These are phyloP conservation scores for Cryptosporidium ryanae DNA, from an alignment of 169 alveolate species.

Conservation along the genomic window DNA sequence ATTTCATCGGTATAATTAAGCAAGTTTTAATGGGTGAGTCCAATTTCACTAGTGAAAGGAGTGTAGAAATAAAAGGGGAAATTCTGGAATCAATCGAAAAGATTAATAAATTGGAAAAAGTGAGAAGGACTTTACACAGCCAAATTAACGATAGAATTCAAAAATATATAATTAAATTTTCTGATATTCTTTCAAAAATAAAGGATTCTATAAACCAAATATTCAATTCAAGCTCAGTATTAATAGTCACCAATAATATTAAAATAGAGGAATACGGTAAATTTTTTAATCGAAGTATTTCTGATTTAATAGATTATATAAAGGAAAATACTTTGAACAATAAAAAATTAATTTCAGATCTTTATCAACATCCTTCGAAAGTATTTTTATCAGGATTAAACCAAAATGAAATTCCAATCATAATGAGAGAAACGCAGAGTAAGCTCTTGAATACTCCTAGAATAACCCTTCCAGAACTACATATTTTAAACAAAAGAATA, in stretches of 20 bases:
- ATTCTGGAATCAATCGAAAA: neutral
- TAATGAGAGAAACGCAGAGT: constrained; percentile 52
- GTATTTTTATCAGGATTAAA: neutral
- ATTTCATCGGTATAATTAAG: constrained; percentile 4
- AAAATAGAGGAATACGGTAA: too few relatives aligned
- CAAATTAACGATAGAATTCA: constrained; percentile 1
- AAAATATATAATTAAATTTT: constrained; percentile 2
- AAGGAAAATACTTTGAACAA: neutral
- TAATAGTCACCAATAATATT: too few relatives aligned
- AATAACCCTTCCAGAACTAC: constrained; percentile 18
- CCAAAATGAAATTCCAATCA: constrained; percentile 10
- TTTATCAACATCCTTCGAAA: constrained; percentile 51
- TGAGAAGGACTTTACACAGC: neutral
- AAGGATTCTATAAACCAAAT: neutral
- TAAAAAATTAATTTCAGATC: neutral
- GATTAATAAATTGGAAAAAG: neutral
- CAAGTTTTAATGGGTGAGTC: constrained; percentile 5
- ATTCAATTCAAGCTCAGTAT: neutral
- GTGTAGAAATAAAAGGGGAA: neutral
- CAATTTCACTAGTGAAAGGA: neutral
- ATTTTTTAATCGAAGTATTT: too few relatives aligned
- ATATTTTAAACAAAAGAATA: constrained; percentile 48
- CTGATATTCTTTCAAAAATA: neutral
- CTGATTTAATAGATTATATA: too few relatives aligned
- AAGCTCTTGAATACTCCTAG: constrained; percentile 27